Base-by-base conservation (phyloP, 1,139 yeast species). In the Suhomyces anneliseae region DNA sequence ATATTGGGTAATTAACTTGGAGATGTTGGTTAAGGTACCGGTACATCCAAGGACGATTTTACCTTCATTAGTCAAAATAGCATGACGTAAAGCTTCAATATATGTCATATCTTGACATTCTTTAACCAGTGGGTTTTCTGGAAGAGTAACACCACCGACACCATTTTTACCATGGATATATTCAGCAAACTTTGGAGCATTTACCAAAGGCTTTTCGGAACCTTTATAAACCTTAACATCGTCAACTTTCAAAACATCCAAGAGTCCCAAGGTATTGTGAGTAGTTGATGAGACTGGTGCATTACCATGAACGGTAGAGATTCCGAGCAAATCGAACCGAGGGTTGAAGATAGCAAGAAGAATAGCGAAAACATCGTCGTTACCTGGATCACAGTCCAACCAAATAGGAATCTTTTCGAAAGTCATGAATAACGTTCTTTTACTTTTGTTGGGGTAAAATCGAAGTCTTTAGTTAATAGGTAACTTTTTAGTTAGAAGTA, bases 381-480 rank as follows among this genome's bases (percentile, higher is more conserved):
- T 93, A 2, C 96, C 96, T 0, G 96, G 95, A 61, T 90, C 97
- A 61, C 96, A 90, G 66, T 90, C 97, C n/a, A 90, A 64, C 96
- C 97, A 87, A 7, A 88, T 58, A 0, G 92, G 92, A 19, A 85
- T 70, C 32, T 44, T 50, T 26, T 56, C 53, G 19, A 54, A 43
- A 2, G 62, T 60, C 65, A 61, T 62, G 4, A 14, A 2, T n/a
- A 10, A 35, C 7, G 26, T 2, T 8, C 11, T 19, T 12, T 24
- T 26, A 26, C 11, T 19, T 12, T 24, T 26, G 34, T 38, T 14
- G 15, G 15, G 15, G 15, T 14, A 14, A 14, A 14, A 14, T 14
- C 15, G 15, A 14, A 2, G 15, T 14, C 15, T 14, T 14, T 14
- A 14, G 15, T 14, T 14, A 14, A 14, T 14, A 14, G 15, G 15